These are phyloP conservation scores for Leucosporidium yakuticum DNA, from an alignment of 768 basidiomycete genomes.

Conservation along the genomic window DNA sequence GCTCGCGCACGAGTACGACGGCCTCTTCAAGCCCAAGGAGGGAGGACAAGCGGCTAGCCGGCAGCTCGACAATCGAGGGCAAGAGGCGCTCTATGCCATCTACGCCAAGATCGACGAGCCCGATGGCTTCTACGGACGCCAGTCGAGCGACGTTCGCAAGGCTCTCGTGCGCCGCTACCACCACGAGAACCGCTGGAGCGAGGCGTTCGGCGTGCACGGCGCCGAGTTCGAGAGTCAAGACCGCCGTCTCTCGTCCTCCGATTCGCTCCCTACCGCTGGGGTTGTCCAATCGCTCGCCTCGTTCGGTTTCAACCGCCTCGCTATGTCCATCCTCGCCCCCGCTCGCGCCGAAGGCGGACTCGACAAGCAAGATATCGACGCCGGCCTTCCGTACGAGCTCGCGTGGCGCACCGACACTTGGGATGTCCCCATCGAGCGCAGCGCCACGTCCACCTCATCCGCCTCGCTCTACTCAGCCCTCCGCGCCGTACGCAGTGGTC, in stretches of 20 bases:
- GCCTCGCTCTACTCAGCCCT: constrained; percentile 70
- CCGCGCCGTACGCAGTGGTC: not conserved
- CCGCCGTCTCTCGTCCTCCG: no score
- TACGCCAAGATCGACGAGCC: constrained; percentile 95
- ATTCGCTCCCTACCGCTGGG: constrained; percentile 49
- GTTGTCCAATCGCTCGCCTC: constrained; percentile 74
- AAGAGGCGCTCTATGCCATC: constrained; percentile 78
- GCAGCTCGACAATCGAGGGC: constrained; percentile 41
- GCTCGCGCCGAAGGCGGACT: constrained; percentile 37
- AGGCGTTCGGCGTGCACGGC: constrained; percentile 83
- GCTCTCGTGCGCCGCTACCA: constrained; percentile 80
- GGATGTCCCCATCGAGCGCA: constrained; percentile 55
- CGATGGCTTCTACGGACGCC: constrained; percentile 94
- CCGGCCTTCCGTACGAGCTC: constrained; percentile 62
- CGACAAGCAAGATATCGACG: constrained; percentile 41
- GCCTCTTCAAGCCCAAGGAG: constrained; percentile 29
- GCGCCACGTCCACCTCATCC: constrained; percentile 43
- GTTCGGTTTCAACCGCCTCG: constrained; percentile 85
- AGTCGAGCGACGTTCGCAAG: constrained; percentile 65
- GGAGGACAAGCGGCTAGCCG: not conserved
- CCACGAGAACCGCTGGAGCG: constrained; percentile 88
- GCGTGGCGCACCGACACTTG: constrained; percentile 94
- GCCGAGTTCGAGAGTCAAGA: constrained; percentile 65
- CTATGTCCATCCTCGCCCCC: constrained; percentile 56
- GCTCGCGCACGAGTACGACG: constrained; percentile 56